These are phyloP conservation scores for Acanthamoeba healyi DNA, from an alignment of 208 protist species.

Conservation along the genomic window DNA sequence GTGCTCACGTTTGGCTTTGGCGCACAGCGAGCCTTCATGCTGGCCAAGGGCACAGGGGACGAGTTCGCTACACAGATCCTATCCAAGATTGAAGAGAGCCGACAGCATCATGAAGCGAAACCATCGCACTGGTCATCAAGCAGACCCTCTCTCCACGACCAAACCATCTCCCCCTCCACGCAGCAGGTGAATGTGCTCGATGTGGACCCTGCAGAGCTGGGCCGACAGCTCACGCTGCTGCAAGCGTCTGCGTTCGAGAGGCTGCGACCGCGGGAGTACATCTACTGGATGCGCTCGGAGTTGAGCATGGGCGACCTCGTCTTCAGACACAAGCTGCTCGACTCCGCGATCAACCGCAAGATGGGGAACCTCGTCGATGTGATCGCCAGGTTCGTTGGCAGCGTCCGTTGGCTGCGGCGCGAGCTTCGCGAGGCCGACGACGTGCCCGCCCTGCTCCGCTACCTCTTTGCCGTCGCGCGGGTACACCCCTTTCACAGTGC, in stretches of 20 bases:
- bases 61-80: too few relatives aligned
- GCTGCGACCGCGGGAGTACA: not conserved
- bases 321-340: not conserved
- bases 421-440: not conserved
- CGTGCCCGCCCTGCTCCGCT: not conserved
- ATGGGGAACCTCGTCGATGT: slow-evolving; percentile 25
- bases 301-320: not conserved
- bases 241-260: not conserved
- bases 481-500: too few relatives aligned
- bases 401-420: not conserved
- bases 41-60: too few relatives aligned
- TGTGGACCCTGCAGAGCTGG: not conserved
- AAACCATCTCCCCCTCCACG: too few relatives aligned
- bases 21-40: too few relatives aligned
- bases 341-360: not conserved
- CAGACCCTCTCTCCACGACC: too few relatives aligned
- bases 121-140: too few relatives aligned
- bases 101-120: too few relatives aligned
- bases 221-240: slow-evolving; percentile 11
- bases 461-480: not conserved
- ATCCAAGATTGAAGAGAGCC: too few relatives aligned
- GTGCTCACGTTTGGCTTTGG: not conserved
- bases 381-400: not conserved
- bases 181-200: too few relatives aligned
- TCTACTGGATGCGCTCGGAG: not conserved